phyloP scores from a whole-genome alignment of 768 basidiomycete species.

The Tylopilus rubrobrunneus region DNA sequence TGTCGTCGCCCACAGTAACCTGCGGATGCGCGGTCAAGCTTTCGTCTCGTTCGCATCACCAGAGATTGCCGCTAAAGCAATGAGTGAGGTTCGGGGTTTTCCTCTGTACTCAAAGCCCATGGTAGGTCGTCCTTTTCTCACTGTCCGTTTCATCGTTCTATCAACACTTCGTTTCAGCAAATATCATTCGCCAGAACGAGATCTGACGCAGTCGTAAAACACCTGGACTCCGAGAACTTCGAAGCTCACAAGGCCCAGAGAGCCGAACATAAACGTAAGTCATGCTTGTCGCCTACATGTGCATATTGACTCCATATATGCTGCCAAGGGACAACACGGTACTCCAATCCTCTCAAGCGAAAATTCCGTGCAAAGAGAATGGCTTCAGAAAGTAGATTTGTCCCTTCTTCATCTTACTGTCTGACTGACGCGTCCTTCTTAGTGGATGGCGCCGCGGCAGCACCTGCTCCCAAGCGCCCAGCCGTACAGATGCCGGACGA shows the following conservation, averaged over 20 bases:
- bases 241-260: constrained; percentile 75
- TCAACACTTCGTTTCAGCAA: constrained; percentile 56
- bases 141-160: background rate
- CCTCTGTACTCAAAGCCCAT: constrained; percentile 96
- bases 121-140: constrained; percentile 44
- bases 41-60: constrained; percentile 88
- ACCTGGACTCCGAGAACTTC: constrained; percentile 57
- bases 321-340: constrained; percentile 66
- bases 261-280: constrained; percentile 81
- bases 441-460: constrained; percentile 69
- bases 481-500: constrained; percentile 99
- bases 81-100: constrained; percentile 91
- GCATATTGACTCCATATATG: background rate
- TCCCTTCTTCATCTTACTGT: background rate
- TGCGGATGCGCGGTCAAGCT: constrained; percentile 98
- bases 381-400: constrained; percentile 67
- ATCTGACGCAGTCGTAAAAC: constrained; percentile 88
- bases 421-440: constrained; percentile 5
- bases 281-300: background rate
- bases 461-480: constrained; percentile 69
- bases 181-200: constrained; percentile 87
- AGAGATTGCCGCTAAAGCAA: constrained; percentile 81
- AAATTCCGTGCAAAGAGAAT: constrained; percentile 80
- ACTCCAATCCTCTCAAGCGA: constrained; percentile 85
- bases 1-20: constrained; percentile 91